A percentile compares a stretch with the other conserved stretches of the same genome.
Conservation (phyloP, 2,329 filamentous ascomycete genomes). For the Aspergillus sp. region DNA sequence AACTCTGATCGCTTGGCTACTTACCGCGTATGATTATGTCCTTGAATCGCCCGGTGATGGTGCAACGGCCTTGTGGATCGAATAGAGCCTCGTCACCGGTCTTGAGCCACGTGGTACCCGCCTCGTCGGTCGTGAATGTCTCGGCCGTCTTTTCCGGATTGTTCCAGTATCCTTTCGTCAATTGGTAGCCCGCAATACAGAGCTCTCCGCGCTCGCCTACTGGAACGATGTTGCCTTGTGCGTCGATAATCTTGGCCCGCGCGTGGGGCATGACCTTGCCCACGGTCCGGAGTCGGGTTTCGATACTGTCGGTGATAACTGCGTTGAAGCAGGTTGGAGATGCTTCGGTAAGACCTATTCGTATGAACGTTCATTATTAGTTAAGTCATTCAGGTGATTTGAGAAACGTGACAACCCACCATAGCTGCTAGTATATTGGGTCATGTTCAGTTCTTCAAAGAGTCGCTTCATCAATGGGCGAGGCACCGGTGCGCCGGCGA, state of each 20-base stretch:
- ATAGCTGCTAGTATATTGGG: conserved; percentile 69
- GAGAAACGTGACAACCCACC: conserved; percentile 20
- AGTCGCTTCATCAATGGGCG: conserved; percentile 72
- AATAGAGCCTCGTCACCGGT: conserved; percentile 62
- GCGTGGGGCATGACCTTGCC: conserved; percentile 75
- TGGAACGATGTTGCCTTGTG: conserved; percentile 62
- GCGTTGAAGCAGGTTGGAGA: conserved; percentile 80
- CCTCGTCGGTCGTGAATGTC: conserved; percentile 65
- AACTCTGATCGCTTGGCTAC: conserved; percentile 3
- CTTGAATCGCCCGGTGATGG: conserved; percentile 74
- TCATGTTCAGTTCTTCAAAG: conserved; percentile 70
- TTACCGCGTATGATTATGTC: conserved; percentile 73
- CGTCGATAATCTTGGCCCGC: conserved; percentile 73
- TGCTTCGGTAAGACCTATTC: conserved; percentile 68
- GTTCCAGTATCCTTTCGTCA: conserved; percentile 61
- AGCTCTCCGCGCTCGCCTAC: conserved; percentile 70
- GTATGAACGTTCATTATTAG: neutral
- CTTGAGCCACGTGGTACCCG: conserved; percentile 59
- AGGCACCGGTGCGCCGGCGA: conserved; percentile 75
- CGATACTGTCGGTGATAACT: conserved; percentile 69
- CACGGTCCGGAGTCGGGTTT: conserved; percentile 67
- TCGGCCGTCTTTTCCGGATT: conserved; percentile 75
- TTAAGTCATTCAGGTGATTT: neutral
- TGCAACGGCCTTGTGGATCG: conserved; percentile 62
- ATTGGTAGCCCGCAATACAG: conserved; percentile 74